Evolutionary conservation across 2,329 filamentous ascomycete species (phyloP).

Genomic region (Alternaria solani): DNA sequence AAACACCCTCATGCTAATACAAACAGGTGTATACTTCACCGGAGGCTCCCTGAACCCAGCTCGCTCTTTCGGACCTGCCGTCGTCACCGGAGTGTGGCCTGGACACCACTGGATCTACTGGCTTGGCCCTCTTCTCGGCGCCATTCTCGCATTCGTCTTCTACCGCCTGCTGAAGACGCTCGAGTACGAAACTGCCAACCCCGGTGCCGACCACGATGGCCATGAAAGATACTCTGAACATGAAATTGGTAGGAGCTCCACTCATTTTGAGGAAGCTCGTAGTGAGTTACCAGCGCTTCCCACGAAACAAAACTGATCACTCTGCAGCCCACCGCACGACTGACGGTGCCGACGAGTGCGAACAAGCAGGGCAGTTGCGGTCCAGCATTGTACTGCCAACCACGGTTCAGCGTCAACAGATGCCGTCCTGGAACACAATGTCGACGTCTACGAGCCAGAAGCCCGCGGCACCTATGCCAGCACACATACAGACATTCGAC

Average conservation of each 20-base stretch:
- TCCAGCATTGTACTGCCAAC: slow-evolving; percentile 12
- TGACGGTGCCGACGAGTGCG: slow-evolving; percentile 42
- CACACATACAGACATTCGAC: slow-evolving; percentile 35
- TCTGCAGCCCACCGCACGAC: slow-evolving; percentile 30
- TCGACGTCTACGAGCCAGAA: slow-evolving; percentile 13
- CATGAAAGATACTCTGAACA: slow-evolving; percentile 43
- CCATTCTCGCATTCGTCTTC: slow-evolving; percentile 57
- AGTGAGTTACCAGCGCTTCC: neutral
- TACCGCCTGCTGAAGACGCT: slow-evolving; percentile 59
- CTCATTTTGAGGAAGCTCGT: neutral
- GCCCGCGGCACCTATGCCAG: slow-evolving; percentile 26
- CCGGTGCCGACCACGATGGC: slow-evolving; percentile 58
- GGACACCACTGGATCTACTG: slow-evolving; percentile 62
- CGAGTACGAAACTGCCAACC: slow-evolving; percentile 61
- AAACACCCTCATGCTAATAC: slow-evolving; percentile 13
- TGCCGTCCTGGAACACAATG: slow-evolving; percentile 5
- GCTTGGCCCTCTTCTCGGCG: slow-evolving; percentile 58
- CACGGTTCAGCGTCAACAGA: slow-evolving; percentile 7
- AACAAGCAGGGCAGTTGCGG: slow-evolving; percentile 25
- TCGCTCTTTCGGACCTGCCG: slow-evolving; percentile 59
- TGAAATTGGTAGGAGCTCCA: neutral
- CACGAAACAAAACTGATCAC: slow-evolving; percentile 18
- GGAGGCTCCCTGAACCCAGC: slow-evolving; percentile 60
- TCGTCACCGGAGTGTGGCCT: slow-evolving; percentile 54
- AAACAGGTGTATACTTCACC: slow-evolving; percentile 55